Base-by-base conservation (phyloP, 129 eudicot species). In the Tagetes erecta region DNA sequence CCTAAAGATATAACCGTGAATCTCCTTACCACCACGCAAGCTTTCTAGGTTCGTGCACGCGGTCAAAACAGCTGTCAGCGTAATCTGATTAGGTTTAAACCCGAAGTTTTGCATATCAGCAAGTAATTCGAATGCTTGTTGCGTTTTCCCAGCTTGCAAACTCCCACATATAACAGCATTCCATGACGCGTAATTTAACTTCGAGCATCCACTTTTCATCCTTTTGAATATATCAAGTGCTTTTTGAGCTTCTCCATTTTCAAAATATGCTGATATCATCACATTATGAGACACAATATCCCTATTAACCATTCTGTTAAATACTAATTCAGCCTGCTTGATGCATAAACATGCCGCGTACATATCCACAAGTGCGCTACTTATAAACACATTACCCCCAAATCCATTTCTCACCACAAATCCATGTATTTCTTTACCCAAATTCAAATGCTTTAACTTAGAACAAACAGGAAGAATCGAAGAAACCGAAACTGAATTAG, bases 11-110 rank as follows among this genome's bases (percentile, higher is more conserved):
- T 65, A 91, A n/a, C 82, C 88, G 51, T 91, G 97, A 62, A 86
- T 86, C 76, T 91, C 95, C 78, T 84, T 91, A 45, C 92, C 97
- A 44, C 80, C 87, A 62, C 88, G 85, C 65, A 87, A 88, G 83
- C 81, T 81, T 77, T 87, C 92, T 39, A 83, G 59, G 70, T 82
- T 74, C 59, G 90, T 80, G 66, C 88, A 88, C 12, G 92, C 92
- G 11, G 92, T 87, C 66, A 91, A 75, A 14, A 80, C 78, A 13
- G 85, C 73, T 4, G 97, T 91, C 39, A 86, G 68, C 0, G 97
- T 91, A 68, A 86, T 82, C 58, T 76, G 95, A 74, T 91, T 91
- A 10, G 97, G 97, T 2, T 68, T 86, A 50, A 85, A 71, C 60
- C 92, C 92, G 0, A 68, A 40, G 0, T 58, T 38, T 83, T 88